Conservation (phyloP, 2,329 filamentous ascomycete genomes). For the Xylariaceae sp. region DNA sequence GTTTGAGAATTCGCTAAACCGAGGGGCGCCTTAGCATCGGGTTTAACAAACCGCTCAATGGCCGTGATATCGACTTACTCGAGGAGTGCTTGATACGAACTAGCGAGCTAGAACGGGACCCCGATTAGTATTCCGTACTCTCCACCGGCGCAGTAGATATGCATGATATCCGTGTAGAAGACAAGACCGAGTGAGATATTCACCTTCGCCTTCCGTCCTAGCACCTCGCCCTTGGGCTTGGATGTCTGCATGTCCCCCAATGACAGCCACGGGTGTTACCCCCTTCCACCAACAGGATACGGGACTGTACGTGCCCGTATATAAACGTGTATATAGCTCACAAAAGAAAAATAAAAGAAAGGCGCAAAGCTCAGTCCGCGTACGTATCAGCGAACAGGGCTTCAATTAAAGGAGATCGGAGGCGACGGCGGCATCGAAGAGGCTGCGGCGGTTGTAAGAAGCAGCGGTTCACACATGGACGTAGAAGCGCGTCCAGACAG, state of each 20-base stretch:
- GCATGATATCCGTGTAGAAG: not conserved
- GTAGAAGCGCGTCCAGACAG: not conserved
- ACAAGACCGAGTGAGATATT: constrained; percentile 11
- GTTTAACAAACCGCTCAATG: constrained; percentile 2
- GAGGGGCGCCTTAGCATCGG: constrained; percentile 12
- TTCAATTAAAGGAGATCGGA: not conserved
- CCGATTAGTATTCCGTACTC: constrained; percentile 12
- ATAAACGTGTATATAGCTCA: not conserved
- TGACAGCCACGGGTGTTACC: constrained; percentile 20
- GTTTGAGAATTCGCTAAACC: constrained; percentile 79
- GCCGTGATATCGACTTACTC: constrained; percentile 58
- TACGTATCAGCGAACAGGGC: not conserved
- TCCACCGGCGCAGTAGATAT: not conserved
- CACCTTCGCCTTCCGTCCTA: constrained; percentile 37
- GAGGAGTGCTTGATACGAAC: constrained; percentile 92
- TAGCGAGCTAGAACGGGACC: constrained; percentile 66
- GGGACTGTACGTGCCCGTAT: not conserved
- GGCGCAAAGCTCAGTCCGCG: not conserved
- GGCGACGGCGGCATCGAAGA: constrained; percentile 10
- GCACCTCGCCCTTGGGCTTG: constrained; percentile 45
- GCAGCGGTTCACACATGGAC: constrained; percentile 3
- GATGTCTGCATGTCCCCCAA: constrained; percentile 37
- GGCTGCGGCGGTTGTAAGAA: not conserved
- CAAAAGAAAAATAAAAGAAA: not conserved
- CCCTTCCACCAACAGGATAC: constrained; percentile 19